phyloP scores from a whole-genome alignment of 257 asterid species.

The Cruciata laevipes region DNA sequence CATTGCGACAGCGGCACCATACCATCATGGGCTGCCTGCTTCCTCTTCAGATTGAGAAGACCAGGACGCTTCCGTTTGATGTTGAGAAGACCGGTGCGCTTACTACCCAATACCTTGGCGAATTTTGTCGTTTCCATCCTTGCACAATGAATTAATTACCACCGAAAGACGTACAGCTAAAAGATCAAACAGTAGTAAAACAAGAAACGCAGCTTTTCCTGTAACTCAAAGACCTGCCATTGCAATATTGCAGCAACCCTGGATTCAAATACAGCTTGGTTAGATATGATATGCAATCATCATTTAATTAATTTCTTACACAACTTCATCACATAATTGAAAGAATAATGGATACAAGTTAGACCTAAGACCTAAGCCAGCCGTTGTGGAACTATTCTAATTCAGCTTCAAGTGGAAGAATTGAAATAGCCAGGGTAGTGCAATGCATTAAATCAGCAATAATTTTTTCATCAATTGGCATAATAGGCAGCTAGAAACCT shows the following conservation, averaged over 20 bases:
- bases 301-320: background rate
- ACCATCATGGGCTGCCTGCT: constrained; percentile 27
- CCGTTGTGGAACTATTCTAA: too few species aligned
- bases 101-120: constrained; percentile 84
- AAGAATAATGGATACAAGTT: background rate
- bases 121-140: constrained; percentile 50
- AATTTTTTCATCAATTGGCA: too few species aligned
- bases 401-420: too few species aligned
- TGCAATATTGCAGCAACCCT: constrained; percentile 29
- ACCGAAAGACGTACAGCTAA: constrained; percentile 34
- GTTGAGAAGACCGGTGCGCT: constrained; percentile 33
- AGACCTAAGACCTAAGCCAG: background rate
- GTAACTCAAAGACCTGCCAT: constrained; percentile 44
- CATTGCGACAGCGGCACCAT: constrained; percentile 34
- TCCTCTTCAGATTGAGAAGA: constrained; percentile 61
- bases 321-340: background rate
- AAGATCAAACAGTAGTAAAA: constrained; percentile 26
- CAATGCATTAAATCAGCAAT: too few species aligned
- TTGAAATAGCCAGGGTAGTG: too few species aligned
- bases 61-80: constrained; percentile 39
- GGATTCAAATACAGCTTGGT: constrained; percentile 12
- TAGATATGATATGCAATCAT: background rate
- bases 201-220: constrained; percentile 24
- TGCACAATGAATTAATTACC: constrained; percentile 49
- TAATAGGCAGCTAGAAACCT: too few species aligned